Conservation (phyloP, 106 monocot species). For the Ottelia alismoides region DNA sequence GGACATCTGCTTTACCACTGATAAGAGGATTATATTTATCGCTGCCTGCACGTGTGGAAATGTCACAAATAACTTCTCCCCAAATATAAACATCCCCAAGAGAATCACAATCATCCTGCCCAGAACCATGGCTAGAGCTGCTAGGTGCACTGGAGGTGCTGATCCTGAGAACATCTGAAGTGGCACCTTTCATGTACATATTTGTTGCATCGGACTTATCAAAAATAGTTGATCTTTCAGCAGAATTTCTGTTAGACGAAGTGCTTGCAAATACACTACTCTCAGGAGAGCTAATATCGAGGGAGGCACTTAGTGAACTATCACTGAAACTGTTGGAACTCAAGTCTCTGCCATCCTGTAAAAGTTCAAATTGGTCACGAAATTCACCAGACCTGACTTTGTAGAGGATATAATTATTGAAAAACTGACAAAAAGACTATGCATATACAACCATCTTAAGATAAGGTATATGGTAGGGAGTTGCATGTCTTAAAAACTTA, state of each 20-base stretch:
- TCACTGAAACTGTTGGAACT: slow-evolving; percentile 49
- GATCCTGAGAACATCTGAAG: slow-evolving; percentile 38
- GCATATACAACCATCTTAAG: too few relatives aligned
- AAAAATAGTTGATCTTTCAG: slow-evolving; percentile 7
- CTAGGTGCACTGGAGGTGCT: slow-evolving; percentile 43
- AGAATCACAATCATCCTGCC: slow-evolving; percentile 33
- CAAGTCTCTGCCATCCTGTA: slow-evolving; percentile 59
- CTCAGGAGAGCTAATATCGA: slow-evolving; percentile 37
- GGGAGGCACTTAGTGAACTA: slow-evolving; percentile 30
- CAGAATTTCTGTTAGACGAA: slow-evolving; percentile 12
- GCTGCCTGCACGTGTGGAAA: slow-evolving; percentile 11
- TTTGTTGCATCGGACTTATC: slow-evolving; percentile 30
- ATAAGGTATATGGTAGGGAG: too few relatives aligned
- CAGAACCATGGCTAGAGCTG: slow-evolving; percentile 50
- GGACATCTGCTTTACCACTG: slow-evolving; percentile 41
- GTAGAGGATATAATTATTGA: too few relatives aligned
- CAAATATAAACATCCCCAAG: slow-evolving; percentile 45
- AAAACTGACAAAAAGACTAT: too few relatives aligned
- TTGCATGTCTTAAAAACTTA: too few relatives aligned
- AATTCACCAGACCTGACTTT: too few relatives aligned
- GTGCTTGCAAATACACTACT: slow-evolving; percentile 21
- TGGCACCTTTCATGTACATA: slow-evolving; percentile 31
- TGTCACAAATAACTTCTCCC: slow-evolving; percentile 50
- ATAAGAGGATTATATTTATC: slow-evolving; percentile 24
- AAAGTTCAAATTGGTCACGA: neutral